Evolutionary conservation across 306 rosid genomes (phyloP).

Genomic region (Begonia loranthoides): DNA sequence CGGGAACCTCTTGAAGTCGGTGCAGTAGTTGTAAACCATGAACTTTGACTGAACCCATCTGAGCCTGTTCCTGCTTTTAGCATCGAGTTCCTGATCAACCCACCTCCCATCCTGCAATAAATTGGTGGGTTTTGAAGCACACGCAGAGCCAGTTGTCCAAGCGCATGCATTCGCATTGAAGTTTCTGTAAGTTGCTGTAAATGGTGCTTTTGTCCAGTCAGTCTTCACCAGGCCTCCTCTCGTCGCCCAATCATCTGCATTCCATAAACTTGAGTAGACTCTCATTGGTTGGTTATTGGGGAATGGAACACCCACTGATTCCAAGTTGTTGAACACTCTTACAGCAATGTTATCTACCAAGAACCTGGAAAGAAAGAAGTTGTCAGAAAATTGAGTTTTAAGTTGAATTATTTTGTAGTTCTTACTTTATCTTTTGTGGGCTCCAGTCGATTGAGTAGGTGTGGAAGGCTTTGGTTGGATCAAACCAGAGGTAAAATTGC

Average conservation of each 20-base stretch:
- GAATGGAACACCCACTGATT: slow-evolving; percentile 17
- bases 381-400: too few relatives aligned
- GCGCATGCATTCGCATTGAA: slow-evolving; percentile 23
- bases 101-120: slow-evolving; percentile 2
- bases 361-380: not conserved
- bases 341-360: slow-evolving; percentile 25
- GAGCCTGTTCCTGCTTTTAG: slow-evolving; percentile 21
- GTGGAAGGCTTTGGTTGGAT: slow-evolving; percentile 31
- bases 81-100: slow-evolving; percentile 23
- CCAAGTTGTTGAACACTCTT: slow-evolving; percentile 27
- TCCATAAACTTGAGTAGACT: slow-evolving; percentile 33
- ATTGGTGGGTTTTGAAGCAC: slow-evolving; percentile 1
- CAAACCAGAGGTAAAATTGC: slow-evolving; percentile 35
- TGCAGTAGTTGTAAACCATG: slow-evolving; percentile 41
- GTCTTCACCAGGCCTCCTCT: slow-evolving; percentile 36
- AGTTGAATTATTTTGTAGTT: too few relatives aligned
- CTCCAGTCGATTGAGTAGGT: slow-evolving; percentile 32
- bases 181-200: slow-evolving; percentile 31
- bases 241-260: slow-evolving; percentile 39
- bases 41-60: slow-evolving; percentile 35
- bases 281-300: slow-evolving; percentile 29
- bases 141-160: slow-evolving; percentile 5
- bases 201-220: slow-evolving; percentile 39
- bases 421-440: slow-evolving; percentile 27
- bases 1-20: slow-evolving; percentile 26